phyloP scores from a whole-genome alignment of 495 filamentous ascomycete genomes.

The Penicillium fimorum region DNA sequence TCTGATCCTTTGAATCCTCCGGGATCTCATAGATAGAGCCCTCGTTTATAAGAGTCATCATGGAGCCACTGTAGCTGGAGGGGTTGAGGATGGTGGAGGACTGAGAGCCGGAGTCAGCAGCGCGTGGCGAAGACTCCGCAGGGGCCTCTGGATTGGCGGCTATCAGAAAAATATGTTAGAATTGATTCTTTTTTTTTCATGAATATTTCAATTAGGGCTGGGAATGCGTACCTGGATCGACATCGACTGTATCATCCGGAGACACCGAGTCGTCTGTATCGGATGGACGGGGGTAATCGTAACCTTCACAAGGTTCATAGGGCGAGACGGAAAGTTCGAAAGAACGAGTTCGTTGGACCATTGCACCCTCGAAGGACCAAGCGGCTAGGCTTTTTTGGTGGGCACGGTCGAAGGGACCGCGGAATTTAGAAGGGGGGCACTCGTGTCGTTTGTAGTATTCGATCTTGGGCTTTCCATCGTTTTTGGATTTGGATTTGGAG shows the following conservation, averaged over 20 bases:
- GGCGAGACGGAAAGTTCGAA: conserved; percentile 41
- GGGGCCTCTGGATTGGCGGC: conserved; percentile 24
- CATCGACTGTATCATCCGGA: conserved; percentile 25
- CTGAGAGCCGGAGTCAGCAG: conserved; percentile 33
- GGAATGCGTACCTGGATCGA: conserved; percentile 38
- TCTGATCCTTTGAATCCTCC: conserved; percentile 35
- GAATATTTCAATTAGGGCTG: background rate
- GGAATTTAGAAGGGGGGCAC: conserved; percentile 52
- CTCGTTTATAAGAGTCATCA: conserved; percentile 40
- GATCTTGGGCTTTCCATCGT: conserved; percentile 42
- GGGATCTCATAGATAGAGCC: conserved; percentile 22
- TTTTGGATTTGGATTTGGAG: conserved; percentile 28
- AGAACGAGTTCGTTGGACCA: conserved; percentile 36
- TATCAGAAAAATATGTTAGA: conserved; percentile 9
- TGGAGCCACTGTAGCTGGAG: conserved; percentile 41
- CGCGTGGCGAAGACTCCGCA: conserved; percentile 23
- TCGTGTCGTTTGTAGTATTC: conserved; percentile 53
- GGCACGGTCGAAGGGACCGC: conserved; percentile 50
- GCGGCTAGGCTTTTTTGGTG: conserved; percentile 50
- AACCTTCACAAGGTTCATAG: conserved; percentile 31
- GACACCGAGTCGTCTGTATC: conserved; percentile 16
- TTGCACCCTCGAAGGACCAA: conserved; percentile 48
- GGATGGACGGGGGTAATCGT: conserved; percentile 13
- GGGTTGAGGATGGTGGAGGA: conserved; percentile 43
- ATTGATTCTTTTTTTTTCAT: background rate